Conservation (phyloP, 2,329 filamentous ascomycete genomes). For the Fusarium burgessii region DNA sequence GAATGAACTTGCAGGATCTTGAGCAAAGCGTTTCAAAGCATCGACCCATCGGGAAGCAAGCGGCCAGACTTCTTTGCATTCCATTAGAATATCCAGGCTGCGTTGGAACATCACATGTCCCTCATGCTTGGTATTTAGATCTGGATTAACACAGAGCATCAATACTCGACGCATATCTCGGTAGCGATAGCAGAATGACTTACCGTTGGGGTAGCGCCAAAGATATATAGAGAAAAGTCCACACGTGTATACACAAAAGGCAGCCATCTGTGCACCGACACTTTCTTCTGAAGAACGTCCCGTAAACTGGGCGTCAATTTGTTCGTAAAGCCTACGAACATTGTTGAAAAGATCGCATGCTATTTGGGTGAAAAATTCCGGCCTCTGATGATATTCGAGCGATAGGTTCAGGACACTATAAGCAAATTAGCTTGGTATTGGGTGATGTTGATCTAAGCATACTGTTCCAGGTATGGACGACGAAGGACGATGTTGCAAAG, state of each 20-base stretch:
- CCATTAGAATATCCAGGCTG: slow-evolving; percentile 59
- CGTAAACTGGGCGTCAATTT: slow-evolving; percentile 64
- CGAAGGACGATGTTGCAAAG: slow-evolving; percentile 69
- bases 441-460: slow-evolving; percentile 30
- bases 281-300: slow-evolving; percentile 60
- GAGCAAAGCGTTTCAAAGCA: slow-evolving; percentile 60
- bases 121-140: slow-evolving; percentile 53
- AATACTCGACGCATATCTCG: slow-evolving; percentile 5
- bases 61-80: slow-evolving; percentile 65
- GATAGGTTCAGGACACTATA: slow-evolving; percentile 59
- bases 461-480: slow-evolving; percentile 66
- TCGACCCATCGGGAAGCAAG: slow-evolving; percentile 66
- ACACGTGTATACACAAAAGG: slow-evolving; percentile 68
- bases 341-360: slow-evolving; percentile 62
- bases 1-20: slow-evolving; percentile 56
- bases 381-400: slow-evolving; percentile 52
- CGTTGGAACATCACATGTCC: slow-evolving; percentile 61
- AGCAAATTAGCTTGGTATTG: slow-evolving; percentile 1
- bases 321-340: slow-evolving; percentile 60
- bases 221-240: slow-evolving; percentile 65
- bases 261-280: slow-evolving; percentile 66
- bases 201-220: slow-evolving; percentile 63
- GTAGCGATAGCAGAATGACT: slow-evolving; percentile 29
- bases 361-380: slow-evolving; percentile 58
- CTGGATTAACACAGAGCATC: slow-evolving; percentile 54